Percentiles rank a stretch among this genome's conserved stretches.
These are phyloP conservation scores for Cryphonectria carpinicola DNA, from an alignment of 2,329 filamentous ascomycete species.

Conservation along the genomic window DNA sequence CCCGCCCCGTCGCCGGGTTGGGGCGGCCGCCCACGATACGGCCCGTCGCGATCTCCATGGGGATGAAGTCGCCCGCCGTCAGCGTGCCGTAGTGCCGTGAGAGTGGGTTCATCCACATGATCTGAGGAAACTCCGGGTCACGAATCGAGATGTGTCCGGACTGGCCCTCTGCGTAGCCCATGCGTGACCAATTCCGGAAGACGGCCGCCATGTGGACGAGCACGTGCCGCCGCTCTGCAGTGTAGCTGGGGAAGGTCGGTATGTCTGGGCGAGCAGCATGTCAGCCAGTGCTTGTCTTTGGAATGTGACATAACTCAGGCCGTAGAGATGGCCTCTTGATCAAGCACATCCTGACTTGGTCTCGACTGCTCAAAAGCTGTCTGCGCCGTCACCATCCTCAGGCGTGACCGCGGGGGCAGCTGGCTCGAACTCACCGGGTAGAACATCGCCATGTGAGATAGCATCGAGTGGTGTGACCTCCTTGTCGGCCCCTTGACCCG, in stretches of 20 bases:
- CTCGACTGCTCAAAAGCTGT: not conserved
- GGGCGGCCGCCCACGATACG: conserved; percentile 66
- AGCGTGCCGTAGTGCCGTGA: conserved; percentile 69
- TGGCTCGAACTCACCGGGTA: conserved; percentile 31
- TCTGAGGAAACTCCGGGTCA: conserved; percentile 63
- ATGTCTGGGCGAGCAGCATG: conserved; percentile 40
- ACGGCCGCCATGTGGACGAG: conserved; percentile 68
- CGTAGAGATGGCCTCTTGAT: not conserved
- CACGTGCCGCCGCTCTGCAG: conserved; percentile 62
- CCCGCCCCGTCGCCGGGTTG: conserved; percentile 43
- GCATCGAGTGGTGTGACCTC: conserved; percentile 35
- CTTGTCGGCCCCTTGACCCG: conserved; percentile 22
- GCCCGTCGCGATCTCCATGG: conserved; percentile 61
- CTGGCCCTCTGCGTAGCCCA: conserved; percentile 68
- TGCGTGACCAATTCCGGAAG: conserved; percentile 68
- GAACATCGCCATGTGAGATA: conserved; percentile 36
- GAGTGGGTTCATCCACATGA: conserved; percentile 74
- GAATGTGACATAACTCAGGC: not conserved
- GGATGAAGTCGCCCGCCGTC: conserved; percentile 69
- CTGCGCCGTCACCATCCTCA: not conserved
- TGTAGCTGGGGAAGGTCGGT: conserved; percentile 45
- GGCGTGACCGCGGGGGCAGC: too few relatives aligned
- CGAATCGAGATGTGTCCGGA: conserved; percentile 66
- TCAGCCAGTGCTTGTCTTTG: conserved; percentile 7
- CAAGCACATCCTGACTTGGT: not conserved